Evolutionary conservation across 495 filamentous ascomycete genomes (phyloP).

Genomic region (Chaetomium fimeti): DNA sequence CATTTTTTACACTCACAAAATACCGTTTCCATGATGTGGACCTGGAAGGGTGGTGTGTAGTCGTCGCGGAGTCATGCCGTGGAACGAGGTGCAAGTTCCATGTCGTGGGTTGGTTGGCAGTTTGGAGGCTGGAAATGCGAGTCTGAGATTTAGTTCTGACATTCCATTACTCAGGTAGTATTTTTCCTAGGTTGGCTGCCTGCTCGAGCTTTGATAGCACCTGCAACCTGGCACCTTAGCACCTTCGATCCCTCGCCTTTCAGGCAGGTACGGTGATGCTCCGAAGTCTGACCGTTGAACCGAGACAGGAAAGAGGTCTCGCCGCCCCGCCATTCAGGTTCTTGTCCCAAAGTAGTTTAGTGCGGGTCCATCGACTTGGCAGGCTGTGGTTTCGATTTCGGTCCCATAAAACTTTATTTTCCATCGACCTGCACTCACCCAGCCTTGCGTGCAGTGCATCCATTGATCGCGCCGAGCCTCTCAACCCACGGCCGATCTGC

Average conservation of each 20-base stretch:
- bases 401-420: background rate
- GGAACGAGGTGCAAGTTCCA: background rate
- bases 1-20: slow-evolving; percentile 44
- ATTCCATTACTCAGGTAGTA: too few species aligned
- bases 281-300: too few species aligned
- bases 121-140: too few species aligned
- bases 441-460: slow-evolving; percentile 2
- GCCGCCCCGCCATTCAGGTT: slow-evolving; percentile 16
- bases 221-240: too few species aligned
- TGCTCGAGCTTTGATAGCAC: too few species aligned
- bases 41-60: background rate
- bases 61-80: background rate
- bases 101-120: background rate
- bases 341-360: background rate
- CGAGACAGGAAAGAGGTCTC: background rate
- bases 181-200: too few species aligned
- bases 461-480: background rate
- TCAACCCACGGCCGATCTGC: background rate
- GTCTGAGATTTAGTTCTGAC: too few species aligned
- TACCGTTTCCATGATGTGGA: slow-evolving; percentile 30
- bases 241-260: too few species aligned
- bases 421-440: background rate
- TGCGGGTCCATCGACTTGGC: background rate
- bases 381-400: background rate
- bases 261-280: too few species aligned